Percentiles rank a stretch among this genome's conserved stretches.
Conservation (phyloP, 2,329 filamentous ascomycete species). For the Aureobasidium namibiae region DNA sequence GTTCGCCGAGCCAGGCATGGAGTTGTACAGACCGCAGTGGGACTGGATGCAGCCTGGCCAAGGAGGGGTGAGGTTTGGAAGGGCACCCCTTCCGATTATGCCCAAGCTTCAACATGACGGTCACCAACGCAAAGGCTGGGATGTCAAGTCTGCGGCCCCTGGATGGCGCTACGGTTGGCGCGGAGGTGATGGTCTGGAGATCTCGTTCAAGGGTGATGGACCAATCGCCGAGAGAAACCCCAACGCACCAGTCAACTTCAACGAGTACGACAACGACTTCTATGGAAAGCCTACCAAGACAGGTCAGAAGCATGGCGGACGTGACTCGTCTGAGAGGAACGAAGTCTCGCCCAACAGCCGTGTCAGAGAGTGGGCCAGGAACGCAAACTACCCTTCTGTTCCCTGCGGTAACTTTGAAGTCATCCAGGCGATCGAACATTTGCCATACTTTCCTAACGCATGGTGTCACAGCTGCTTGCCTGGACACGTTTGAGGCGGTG, state of each 20-base stretch:
- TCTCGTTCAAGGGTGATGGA: conserved; percentile 26
- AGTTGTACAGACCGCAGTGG: neutral
- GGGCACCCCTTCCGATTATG: conserved; percentile 4
- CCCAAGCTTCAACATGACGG: neutral
- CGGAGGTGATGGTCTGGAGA: conserved; percentile 29
- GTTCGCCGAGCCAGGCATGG: neutral
- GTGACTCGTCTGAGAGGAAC: neutral
- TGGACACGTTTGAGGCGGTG: neutral
- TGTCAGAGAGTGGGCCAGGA: conserved; percentile 10
- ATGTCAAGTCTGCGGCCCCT: conserved; percentile 15
- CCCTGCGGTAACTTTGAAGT: conserved; percentile 16
- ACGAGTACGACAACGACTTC: neutral
- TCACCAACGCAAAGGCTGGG: conserved; percentile 12
- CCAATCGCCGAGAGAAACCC: conserved; percentile 25
- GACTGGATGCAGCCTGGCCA: neutral
- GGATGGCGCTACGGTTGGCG: conserved; percentile 24
- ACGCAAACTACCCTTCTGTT: neutral
- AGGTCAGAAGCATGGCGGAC: neutral
- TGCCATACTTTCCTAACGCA: neutral
- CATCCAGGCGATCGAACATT: conserved; percentile 12
- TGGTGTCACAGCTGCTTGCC: conserved; percentile 14
- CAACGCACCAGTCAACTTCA: conserved; percentile 19
- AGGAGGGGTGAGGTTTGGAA: neutral
- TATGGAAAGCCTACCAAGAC: neutral
- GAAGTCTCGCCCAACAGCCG: neutral